Evolutionary conservation across 1,284 basidiomycete species (phyloP).

Genomic region (Salmacisia buchloeana): DNA sequence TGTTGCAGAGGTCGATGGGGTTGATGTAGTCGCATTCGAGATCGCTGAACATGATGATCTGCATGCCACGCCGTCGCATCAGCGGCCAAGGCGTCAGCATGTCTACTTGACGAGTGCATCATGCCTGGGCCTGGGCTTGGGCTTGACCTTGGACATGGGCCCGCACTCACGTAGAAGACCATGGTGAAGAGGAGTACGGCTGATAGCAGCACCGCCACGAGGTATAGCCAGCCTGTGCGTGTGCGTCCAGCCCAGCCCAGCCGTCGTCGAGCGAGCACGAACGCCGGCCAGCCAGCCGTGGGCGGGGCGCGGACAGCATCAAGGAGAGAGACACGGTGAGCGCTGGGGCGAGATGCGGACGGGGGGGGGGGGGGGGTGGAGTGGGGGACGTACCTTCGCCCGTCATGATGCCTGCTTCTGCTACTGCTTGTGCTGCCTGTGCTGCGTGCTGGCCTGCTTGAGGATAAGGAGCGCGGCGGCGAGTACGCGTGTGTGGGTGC

Average conservation of each 20-base stretch:
- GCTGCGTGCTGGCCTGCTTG: no score
- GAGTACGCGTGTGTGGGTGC: no score
- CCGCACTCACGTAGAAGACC: slow-evolving; percentile 46
- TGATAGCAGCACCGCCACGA: slow-evolving; percentile 46
- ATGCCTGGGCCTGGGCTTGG: neutral
- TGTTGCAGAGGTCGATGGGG: slow-evolving; percentile 99
- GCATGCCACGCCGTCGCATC: slow-evolving; percentile 5
- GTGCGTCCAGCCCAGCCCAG: neutral
- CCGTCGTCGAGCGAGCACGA: neutral
- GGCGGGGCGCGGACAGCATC: neutral
- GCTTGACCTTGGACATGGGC: neutral
- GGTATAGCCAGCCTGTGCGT: slow-evolving; percentile 32
- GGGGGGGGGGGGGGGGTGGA: no score
- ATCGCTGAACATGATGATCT: slow-evolving; percentile 94
- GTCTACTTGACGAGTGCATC: neutral
- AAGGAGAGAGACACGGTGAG: neutral
- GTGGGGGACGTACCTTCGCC: slow-evolving; percentile 31
- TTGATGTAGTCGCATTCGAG: slow-evolving; percentile 77
- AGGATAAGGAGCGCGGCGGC: no score
- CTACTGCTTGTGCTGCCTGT: no score
- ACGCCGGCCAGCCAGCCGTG: neutral
- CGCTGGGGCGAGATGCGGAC: neutral
- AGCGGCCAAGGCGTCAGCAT: no score
- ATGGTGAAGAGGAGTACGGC: slow-evolving; percentile 49
- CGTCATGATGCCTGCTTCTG: slow-evolving; percentile 19